Base-by-base conservation (phyloP, 306 rosid species). In the Lathyrus tuberosus region DNA sequence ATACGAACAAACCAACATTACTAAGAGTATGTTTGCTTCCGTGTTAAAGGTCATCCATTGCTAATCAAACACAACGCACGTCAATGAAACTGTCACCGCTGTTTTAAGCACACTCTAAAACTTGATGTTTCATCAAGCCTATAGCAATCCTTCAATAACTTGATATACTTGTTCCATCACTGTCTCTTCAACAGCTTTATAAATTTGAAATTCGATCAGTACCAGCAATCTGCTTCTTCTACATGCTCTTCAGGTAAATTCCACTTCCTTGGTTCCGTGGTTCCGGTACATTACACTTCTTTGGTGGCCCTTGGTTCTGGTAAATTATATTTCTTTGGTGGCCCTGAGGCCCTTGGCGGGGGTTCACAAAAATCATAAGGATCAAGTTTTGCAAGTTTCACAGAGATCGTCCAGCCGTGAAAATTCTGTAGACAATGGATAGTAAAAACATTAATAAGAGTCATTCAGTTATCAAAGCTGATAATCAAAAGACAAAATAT, bases 201-300 rank as follows among this genome's bases (percentile, higher is more conserved):
- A 18, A 42, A 70, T 38, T 42, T 26, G 71, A 78, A 62, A 35
- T 73, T 71, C 30, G 72, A 66, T 86, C 84, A 90, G 83, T 94
- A 94, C 98, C 98, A 94, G 79, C 92, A 94, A 78, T 94, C 98
- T 28, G 68, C 84, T 44, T 72, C 96, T 47, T 93, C 96, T 60
- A 71, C 95, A 72, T 74, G 84, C 51, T 46, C 82, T 37, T 51
- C 83, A 26, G 70, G 82, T 47, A 84, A 46, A 72, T 70, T 79
- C 78, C 48, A 86, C 84, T 81, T 76, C 76, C 75, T 84, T 33
- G 92, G 97, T 51, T n/a, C n/a, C n/a, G n/a, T n/a, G n/a, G n/a
- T n/a, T 90, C 93, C 48, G 35, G 82, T 46, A 84, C 49, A 72
- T 70, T 79, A 78, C 52, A 86, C 84, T 81, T 76, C 76, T 74